These are phyloP conservation scores for Pneumocystis carinii DNA, from an alignment of 1,139 yeast genomes.

Conservation along the genomic window DNA sequence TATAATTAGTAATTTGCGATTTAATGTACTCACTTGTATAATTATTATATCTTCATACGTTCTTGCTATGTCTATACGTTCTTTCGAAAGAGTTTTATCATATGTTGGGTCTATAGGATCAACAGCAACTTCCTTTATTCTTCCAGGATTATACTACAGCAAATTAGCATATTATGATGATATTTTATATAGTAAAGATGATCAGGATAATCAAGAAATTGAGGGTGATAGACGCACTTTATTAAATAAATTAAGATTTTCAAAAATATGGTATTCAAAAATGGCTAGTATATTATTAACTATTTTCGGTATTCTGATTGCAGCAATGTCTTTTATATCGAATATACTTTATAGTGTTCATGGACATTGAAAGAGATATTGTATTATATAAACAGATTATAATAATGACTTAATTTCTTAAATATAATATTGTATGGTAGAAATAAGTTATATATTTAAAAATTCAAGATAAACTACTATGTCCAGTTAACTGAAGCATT, in stretches of 20 bases:
- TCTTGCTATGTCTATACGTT: constrained; percentile 62
- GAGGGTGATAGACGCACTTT: constrained; percentile 11
- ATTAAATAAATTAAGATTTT: background rate
- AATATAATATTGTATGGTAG: background rate
- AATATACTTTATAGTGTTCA: constrained; percentile 29
- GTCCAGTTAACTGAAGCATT: too few species aligned
- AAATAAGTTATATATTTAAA: background rate
- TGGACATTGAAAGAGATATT: background rate
- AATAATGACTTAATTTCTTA: background rate
- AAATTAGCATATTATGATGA: constrained; percentile 5
- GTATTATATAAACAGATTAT: background rate
- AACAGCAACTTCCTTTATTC: constrained; percentile 78
- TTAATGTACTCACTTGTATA: constrained; percentile 47
- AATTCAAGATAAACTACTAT: background rate
- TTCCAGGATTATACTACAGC: constrained; percentile 84
- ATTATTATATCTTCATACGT: constrained; percentile 51
- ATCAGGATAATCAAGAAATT: constrained; percentile 4
- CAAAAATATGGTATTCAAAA: constrained; percentile 25
- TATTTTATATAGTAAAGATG: background rate
- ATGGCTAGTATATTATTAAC: constrained; percentile 46
- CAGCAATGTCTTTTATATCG: constrained; percentile 64
- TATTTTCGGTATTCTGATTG: constrained; percentile 63
- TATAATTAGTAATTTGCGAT: constrained; percentile 22
- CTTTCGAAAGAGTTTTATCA: constrained; percentile 74
- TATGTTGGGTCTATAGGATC: constrained; percentile 94